Evolutionary conservation across 306 rosid genomes (phyloP).

Genomic region (Rosa lucieae): DNA sequence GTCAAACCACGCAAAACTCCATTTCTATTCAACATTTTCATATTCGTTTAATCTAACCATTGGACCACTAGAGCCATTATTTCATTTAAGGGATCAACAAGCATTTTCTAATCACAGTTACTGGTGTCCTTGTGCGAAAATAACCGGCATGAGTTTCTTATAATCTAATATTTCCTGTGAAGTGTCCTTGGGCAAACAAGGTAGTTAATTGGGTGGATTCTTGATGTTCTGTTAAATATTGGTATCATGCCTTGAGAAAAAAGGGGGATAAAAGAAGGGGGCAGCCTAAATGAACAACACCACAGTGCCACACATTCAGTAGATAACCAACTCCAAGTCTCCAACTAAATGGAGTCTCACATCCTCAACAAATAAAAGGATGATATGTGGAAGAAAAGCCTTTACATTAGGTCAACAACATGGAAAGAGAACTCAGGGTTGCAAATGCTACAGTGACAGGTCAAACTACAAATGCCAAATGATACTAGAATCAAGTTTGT

Average conservation of each 20-base stretch:
- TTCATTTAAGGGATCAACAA: background rate
- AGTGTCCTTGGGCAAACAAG: background rate
- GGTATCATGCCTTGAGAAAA: background rate
- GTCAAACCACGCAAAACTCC: no score
- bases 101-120: background rate
- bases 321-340: background rate
- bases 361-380: background rate
- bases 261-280: background rate
- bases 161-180: background rate
- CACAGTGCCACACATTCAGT: background rate
- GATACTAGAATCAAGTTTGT: conserved; percentile 25
- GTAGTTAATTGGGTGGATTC: background rate
- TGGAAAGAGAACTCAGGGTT: conserved; percentile 5
- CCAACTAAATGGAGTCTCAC: conserved; percentile 3
- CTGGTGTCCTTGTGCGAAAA: background rate
- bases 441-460: conserved; percentile 2
- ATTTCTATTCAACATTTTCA: no score
- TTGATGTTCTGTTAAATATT: background rate
- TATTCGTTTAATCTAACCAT: no score
- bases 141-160: background rate
- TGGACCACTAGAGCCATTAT: no score
- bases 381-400: background rate
- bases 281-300: background rate
- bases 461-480: conserved; percentile 8
- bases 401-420: conserved; percentile 13